Conservation (phyloP, 2,329 filamentous ascomycete species). For the Hymenoscyphus scutula region DNA sequence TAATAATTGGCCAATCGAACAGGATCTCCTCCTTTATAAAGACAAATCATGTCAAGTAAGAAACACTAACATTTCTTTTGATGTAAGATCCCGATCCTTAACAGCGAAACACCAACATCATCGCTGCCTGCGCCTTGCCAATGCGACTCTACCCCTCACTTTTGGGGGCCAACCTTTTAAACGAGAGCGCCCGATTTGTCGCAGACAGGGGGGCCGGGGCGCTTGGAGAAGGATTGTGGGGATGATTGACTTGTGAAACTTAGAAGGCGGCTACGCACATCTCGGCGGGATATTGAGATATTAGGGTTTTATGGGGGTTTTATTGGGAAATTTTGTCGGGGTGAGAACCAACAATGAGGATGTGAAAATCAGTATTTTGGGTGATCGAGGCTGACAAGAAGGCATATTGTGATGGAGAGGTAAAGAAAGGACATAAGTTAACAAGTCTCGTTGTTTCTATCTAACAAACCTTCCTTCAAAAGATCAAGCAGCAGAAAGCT, state of each 20-base stretch:
- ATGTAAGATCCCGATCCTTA: no score
- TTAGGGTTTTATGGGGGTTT: background rate
- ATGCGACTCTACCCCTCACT: constrained; percentile 2
- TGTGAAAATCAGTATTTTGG: no score
- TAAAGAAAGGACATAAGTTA: no score
- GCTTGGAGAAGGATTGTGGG: constrained; percentile 3
- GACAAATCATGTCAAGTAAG: background rate
- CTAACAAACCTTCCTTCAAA: background rate
- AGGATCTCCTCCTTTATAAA: background rate
- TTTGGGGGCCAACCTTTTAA: background rate
- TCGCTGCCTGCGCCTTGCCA: background rate
- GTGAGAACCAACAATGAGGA: background rate
- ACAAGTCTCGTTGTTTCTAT: background rate
- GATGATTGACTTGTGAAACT: background rate
- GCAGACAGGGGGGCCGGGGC: background rate
- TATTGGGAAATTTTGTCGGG: background rate
- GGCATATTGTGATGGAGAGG: no score
- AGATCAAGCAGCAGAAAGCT: constrained; percentile 57
- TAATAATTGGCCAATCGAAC: background rate
- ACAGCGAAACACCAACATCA: background rate
- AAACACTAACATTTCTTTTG: background rate
- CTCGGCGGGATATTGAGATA: background rate
- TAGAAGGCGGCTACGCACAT: background rate
- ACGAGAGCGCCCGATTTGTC: background rate
- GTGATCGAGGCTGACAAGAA: no score